Evolutionary conservation across 108 stramenopile species (phyloP).

Genomic region (Cyclotella choctawhatcheeana): DNA sequence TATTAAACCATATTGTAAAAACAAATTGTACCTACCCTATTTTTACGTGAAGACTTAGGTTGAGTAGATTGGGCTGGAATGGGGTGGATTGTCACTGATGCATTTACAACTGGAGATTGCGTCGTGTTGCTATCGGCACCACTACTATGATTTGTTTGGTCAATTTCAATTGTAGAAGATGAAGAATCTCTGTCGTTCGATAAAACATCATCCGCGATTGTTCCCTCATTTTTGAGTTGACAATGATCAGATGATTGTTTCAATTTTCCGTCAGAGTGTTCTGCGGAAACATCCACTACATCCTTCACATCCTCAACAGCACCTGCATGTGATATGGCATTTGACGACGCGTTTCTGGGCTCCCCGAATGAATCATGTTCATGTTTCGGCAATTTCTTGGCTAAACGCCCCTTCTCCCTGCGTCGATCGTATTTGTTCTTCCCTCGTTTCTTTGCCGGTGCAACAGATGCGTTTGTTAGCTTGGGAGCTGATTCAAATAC

Average conservation of each 20-base stretch:
- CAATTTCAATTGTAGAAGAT: background rate
- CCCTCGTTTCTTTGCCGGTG: slow-evolving; percentile 53
- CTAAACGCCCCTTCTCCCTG: slow-evolving; percentile 45
- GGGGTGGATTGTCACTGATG: no score
- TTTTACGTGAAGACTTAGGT: slow-evolving; percentile 7
- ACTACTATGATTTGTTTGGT: no score
- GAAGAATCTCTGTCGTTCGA: background rate
- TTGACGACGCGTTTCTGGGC: no score
- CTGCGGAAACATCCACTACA: no score
- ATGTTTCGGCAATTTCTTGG: slow-evolving; percentile 10
- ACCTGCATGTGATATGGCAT: background rate
- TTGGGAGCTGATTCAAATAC: slow-evolving; percentile 41
- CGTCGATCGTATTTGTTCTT: slow-evolving; percentile 79
- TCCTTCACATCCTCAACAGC: no score
- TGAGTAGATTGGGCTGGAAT: no score
- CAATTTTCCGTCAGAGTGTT: no score
- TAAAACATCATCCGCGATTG: background rate
- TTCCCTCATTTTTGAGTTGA: background rate
- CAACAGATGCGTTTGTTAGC: background rate
- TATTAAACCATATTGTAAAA: background rate
- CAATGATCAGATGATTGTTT: no score
- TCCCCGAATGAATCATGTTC: background rate
- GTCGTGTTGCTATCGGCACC: no score
- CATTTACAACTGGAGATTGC: no score
- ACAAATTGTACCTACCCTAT: background rate